Conservation (phyloP, 768 basidiomycete species). For the Dentipellis sp. region DNA sequence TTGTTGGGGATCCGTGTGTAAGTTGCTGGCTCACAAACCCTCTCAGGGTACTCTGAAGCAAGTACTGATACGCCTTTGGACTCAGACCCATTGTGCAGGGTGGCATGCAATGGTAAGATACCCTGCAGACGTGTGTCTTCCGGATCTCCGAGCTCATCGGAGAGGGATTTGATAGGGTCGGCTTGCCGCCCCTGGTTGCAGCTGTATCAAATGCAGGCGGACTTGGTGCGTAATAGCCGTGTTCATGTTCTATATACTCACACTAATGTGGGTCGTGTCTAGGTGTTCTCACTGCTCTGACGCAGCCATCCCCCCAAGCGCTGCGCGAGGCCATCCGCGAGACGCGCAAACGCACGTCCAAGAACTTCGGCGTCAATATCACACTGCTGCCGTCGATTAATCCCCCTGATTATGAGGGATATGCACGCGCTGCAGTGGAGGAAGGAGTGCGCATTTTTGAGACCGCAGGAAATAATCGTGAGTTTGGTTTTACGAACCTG, state of each 20-base stretch:
- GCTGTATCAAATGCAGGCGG: slow-evolving; percentile 82
- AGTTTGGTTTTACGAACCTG: slow-evolving; percentile 19
- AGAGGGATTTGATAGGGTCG: slow-evolving; percentile 48
- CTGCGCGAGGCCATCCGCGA: slow-evolving; percentile 74
- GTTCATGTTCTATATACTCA: neutral
- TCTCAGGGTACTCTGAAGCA: too few species aligned
- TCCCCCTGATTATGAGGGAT: slow-evolving; percentile 85
- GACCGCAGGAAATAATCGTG: slow-evolving; percentile 89
- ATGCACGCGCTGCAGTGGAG: slow-evolving; percentile 71
- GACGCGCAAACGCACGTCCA: slow-evolving; percentile 56
- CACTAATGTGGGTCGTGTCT: neutral
- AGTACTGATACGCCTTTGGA: too few species aligned
- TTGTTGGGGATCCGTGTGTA: slow-evolving; percentile 60
- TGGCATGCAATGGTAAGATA: slow-evolving; percentile 78
- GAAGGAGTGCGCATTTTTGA: slow-evolving; percentile 88
- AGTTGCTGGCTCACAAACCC: slow-evolving; percentile 16
- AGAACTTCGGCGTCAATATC: slow-evolving; percentile 81
- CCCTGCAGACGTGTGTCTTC: neutral
- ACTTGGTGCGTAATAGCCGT: slow-evolving; percentile 36
- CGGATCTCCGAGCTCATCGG: neutral
- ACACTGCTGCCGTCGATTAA: slow-evolving; percentile 84
- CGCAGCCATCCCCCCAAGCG: slow-evolving; percentile 79
- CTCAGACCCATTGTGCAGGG: slow-evolving; percentile 74
- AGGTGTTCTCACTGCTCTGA: slow-evolving; percentile 82
- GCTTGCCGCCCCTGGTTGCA: slow-evolving; percentile 61